Base-by-base conservation (phyloP, 2,329 filamentous ascomycete genomes). In the Sporothrix brasiliensis region DNA sequence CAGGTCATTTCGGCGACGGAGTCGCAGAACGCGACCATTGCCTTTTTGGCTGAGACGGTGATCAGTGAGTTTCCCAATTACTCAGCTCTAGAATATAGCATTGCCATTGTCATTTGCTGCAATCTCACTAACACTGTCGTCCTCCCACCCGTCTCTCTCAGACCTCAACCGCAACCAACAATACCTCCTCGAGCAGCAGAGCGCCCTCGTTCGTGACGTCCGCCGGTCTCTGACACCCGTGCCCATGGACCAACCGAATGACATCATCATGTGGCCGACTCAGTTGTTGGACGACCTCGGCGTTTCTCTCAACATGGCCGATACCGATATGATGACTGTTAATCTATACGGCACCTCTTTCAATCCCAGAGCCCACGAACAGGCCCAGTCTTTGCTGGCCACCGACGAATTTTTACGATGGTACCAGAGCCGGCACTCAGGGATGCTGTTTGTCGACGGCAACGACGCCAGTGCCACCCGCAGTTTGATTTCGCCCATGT, bases 401-500 rank as follows among this genome's bases (percentile, higher is more conserved):
- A 52, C 66, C 19, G n/a, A 16, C 10, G 11, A 41, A 10, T 72
- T 70, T 24, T 10, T n/a, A 13, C 19, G 56, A 2, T 70, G 70
- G 50, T 30, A 63, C 44, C 19, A 49, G 7, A 63, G 60, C 39
- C 41, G 41, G 9, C 4, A 9, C 16, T 27, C 69, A 4, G 56
- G 52, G 16, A 13, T 72, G 3, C 65, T 72, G 4, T 24, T 72
- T n/a, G 70, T 70, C n/a, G 70, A 72, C 30, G 70, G 70, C n/a
- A 72, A 72, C 50, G 34, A 49, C n/a, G 3, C 49, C 0, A n/a
- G 13, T 10, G 56, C 67, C 2, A 61, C 60, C 7, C 34, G 50
- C 30, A 13, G 50, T 14, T 9, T 56, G 6, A 47, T 70, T 21
- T 69, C 71, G 21, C 69, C 69, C 44, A 66, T 72, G 65, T 70